Evolutionary conservation across 805 yeast genomes (phyloP).

Genomic region (Candida mattraensis): DNA sequence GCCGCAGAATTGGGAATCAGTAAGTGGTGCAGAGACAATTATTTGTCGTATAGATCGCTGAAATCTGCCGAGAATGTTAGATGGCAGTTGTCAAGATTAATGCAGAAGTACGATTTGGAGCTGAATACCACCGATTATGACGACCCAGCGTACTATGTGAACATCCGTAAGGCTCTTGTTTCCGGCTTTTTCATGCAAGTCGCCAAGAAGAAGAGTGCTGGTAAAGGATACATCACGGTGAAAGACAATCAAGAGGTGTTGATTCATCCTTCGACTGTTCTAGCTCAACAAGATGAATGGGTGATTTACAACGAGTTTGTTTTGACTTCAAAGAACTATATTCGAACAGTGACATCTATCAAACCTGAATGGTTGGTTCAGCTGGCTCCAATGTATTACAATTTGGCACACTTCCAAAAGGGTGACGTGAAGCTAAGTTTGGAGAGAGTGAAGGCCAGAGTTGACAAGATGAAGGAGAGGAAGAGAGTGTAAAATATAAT

Average conservation of each 20-base stretch:
- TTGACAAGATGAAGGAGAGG: constrained; percentile 33
- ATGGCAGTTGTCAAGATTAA: constrained; percentile 74
- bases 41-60: constrained; percentile 78
- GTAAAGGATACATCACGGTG: constrained; percentile 83
- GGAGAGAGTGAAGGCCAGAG: constrained; percentile 55
- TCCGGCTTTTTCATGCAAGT: constrained; percentile 99
- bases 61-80: constrained; percentile 86
- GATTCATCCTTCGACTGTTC: constrained; percentile 89
- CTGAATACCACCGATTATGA: constrained; percentile 67
- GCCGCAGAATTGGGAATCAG: constrained; percentile 63
- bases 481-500: not conserved
- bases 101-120: constrained; percentile 79
- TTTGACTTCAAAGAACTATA: constrained; percentile 87
- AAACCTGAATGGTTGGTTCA: constrained; percentile 92
- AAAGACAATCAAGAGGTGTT: constrained; percentile 96
- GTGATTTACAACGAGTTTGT: constrained; percentile 95
- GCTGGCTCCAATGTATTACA: constrained; percentile 71
- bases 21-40: constrained; percentile 92
- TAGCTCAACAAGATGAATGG: constrained; percentile 90
- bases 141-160: constrained; percentile 65
- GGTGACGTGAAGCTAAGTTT: constrained; percentile 73
- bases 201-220: constrained; percentile 84
- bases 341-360: constrained; percentile 88
- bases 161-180: constrained; percentile 80
- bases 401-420: constrained; percentile 58